phyloP scores from a whole-genome alignment of 805 yeast genomes.

The Monosporozyma solicola region DNA sequence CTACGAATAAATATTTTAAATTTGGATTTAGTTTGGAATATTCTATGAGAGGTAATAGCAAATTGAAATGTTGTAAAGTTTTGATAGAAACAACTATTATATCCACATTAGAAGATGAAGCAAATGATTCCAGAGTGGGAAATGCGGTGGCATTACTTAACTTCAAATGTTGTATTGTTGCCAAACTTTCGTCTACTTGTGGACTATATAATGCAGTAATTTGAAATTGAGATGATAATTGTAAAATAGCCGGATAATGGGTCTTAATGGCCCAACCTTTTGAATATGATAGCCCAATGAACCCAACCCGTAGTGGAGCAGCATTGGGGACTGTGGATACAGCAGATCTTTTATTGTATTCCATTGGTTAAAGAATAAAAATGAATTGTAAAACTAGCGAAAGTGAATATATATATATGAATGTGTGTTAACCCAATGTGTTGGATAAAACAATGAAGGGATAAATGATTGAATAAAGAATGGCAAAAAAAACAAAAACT shows the following conservation, averaged over 20 bases:
- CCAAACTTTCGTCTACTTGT: conserved; percentile 13
- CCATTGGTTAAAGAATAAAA: conserved; percentile 9
- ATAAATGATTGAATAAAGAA: background rate
- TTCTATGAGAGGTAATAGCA: conserved; percentile 16
- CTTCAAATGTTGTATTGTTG: conserved; percentile 19
- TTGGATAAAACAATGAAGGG: background rate
- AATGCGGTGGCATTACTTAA: conserved; percentile 21
- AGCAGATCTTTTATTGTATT: conserved; percentile 23
- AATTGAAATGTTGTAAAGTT: conserved; percentile 14
- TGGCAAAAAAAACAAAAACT: background rate
- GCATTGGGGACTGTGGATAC: conserved; percentile 26
- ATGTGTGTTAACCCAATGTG: background rate
- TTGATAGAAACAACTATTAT: conserved; percentile 22
- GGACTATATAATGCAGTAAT: conserved; percentile 22
- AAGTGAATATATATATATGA: background rate
- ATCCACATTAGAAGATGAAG: conserved; percentile 16
- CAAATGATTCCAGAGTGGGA: conserved; percentile 19
- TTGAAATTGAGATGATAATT: conserved; percentile 24
- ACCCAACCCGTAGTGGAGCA: conserved; percentile 23
- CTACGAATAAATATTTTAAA: conserved; percentile 21
- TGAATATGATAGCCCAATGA: conserved; percentile 17
- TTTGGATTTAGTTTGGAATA: conserved; percentile 16
- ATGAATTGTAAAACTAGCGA: background rate
- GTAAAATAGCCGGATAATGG: conserved; percentile 24
- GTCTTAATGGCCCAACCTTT: conserved; percentile 29